Percentiles rank a stretch among this genome's conserved stretches.
Conservation (phyloP, 169 alveolate genomes). For the Babesia sp. region DNA sequence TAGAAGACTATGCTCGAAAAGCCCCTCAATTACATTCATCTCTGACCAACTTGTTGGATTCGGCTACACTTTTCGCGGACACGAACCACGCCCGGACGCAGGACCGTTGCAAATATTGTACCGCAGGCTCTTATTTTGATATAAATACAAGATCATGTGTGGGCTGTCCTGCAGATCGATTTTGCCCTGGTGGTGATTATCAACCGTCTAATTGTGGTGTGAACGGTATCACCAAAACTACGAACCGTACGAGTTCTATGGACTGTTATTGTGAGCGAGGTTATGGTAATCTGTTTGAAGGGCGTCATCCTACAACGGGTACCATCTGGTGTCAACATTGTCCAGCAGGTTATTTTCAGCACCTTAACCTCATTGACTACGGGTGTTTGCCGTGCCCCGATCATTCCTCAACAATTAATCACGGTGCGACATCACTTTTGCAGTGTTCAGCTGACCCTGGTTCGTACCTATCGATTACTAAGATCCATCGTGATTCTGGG, state of each 20-base stretch:
- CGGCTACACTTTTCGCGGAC: neutral
- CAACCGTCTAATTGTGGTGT: constrained; percentile 54
- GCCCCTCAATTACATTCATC: neutral
- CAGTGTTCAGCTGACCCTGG: constrained; percentile 74
- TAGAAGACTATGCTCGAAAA: neutral
- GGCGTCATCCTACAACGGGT: constrained; percentile 54
- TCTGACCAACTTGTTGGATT: neutral
- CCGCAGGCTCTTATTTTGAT: constrained; percentile 49
- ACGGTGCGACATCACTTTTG: constrained; percentile 63
- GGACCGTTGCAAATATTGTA: constrained; percentile 41
- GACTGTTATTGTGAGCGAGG: constrained; percentile 74
- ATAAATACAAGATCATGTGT: constrained; percentile 31
- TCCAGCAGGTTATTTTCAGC: constrained; percentile 73
- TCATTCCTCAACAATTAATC: constrained; percentile 55
- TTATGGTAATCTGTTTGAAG: constrained; percentile 62
- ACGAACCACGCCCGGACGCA: constrained; percentile 6
- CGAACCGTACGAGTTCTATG: constrained; percentile 30
- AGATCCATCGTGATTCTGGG: neutral
- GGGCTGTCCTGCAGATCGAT: constrained; percentile 48
- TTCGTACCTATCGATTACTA: constrained; percentile 26
- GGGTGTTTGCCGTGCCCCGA: constrained; percentile 77
- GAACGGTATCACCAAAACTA: constrained; percentile 15
- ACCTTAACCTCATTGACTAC: constrained; percentile 53
- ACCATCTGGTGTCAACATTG: constrained; percentile 68
- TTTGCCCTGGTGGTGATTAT: constrained; percentile 61